These are phyloP conservation scores for Colletotrichum musicola DNA, from an alignment of 2,329 filamentous ascomycete genomes.

Conservation along the genomic window DNA sequence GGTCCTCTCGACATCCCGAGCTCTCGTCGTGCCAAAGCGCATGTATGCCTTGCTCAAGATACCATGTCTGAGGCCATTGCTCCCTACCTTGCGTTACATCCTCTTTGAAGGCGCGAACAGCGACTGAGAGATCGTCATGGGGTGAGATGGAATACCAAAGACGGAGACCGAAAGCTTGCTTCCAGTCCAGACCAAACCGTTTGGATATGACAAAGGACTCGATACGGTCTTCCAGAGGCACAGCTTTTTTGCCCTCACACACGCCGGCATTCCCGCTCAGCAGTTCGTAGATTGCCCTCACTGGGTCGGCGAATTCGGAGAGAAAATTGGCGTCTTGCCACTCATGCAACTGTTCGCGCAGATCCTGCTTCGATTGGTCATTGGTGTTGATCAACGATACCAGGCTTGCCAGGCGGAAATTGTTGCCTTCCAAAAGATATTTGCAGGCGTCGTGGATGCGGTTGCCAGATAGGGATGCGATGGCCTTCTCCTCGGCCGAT, in stretches of 20 bases:
- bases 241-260: constrained; percentile 81
- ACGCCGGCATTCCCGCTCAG: constrained; percentile 88
- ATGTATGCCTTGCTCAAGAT: constrained; percentile 69
- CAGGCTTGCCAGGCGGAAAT: constrained; percentile 87
- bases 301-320: constrained; percentile 86
- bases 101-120: constrained; percentile 78
- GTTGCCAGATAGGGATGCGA: constrained; percentile 83
- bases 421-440: constrained; percentile 78
- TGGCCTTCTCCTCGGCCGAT: constrained; percentile 83
- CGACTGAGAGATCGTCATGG: constrained; percentile 77
- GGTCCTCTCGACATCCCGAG: constrained; percentile 74
- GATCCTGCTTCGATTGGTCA: constrained; percentile 76
- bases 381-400: constrained; percentile 85
- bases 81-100: constrained; percentile 81
- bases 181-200: constrained; percentile 90
- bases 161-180: constrained; percentile 90
- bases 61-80: constrained; percentile 79
- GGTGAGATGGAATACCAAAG: constrained; percentile 86
- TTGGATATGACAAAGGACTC: constrained; percentile 85
- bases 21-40: constrained; percentile 72
- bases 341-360: constrained; percentile 82
- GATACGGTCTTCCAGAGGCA: constrained; percentile 82
- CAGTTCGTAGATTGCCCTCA: constrained; percentile 90
- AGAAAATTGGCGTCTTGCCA: constrained; percentile 88
- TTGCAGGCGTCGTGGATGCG: constrained; percentile 87